Percentiles rank a stretch among this genome's conserved stretches.
phyloP scores from a whole-genome alignment of 2,329 filamentous ascomycete species.

The Fusarium poae region DNA sequence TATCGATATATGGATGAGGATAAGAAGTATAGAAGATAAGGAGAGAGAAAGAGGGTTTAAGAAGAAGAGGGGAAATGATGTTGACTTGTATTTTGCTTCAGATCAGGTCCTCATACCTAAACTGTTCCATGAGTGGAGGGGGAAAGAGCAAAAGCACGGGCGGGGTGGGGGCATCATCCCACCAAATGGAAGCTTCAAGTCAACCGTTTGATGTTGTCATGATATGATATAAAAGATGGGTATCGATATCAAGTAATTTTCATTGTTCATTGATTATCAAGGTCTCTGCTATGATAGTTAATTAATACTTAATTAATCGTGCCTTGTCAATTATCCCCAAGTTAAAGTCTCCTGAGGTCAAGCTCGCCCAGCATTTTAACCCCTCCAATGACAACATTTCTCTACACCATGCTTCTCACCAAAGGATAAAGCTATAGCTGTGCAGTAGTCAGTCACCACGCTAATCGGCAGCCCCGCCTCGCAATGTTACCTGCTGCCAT shows the following conservation, averaged over 20 bases:
- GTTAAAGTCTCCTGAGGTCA: slow-evolving; percentile 2
- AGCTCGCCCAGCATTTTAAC: slow-evolving; percentile 19
- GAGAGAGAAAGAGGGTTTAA: slow-evolving; percentile 1
- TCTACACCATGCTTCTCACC: slow-evolving; percentile 28
- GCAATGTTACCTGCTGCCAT: background rate
- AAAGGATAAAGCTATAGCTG: slow-evolving; percentile 27
- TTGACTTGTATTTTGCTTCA: slow-evolving; percentile 30
- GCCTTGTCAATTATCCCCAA: background rate
- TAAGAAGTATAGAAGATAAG: background rate
- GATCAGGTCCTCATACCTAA: slow-evolving; percentile 13
- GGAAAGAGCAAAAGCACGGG: slow-evolving; percentile 22
- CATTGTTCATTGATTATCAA: background rate
- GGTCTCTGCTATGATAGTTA: background rate
- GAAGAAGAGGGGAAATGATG: slow-evolving; percentile 38
- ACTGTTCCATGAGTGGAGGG: slow-evolving; percentile 33
- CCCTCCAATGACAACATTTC: slow-evolving; percentile 43
- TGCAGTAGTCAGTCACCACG: background rate
- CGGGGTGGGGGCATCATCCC: slow-evolving; percentile 45
- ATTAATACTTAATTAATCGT: background rate
- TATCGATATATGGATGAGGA: slow-evolving; percentile 13
- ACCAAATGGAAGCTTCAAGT: slow-evolving; percentile 37
- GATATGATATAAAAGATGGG: slow-evolving; percentile 10
- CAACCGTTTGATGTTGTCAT: slow-evolving; percentile 28
- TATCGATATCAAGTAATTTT: slow-evolving; percentile 10
- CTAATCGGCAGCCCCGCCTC: slow-evolving; percentile 7